Base-by-base conservation (phyloP, 306 rosid genomes). In the Rosa rugosa region DNA sequence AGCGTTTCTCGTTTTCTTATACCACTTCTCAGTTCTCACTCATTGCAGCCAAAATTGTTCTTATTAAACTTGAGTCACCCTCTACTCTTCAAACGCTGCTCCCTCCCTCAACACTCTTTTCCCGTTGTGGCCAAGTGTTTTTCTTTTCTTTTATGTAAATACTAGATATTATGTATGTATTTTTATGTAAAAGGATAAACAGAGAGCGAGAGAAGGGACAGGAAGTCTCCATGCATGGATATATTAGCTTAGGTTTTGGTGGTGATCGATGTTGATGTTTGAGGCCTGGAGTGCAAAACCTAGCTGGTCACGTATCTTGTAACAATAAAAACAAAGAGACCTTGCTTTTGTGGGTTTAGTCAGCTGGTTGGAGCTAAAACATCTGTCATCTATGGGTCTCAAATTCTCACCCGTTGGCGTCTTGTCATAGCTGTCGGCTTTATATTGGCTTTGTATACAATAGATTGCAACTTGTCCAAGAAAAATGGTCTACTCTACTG, bases 181-280 rank as follows among this genome's bases (percentile, higher is more conserved):
- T 22, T 22, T 10, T 22, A 23, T 60, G 66, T 60, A 25, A 3
- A 23, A 25, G 56, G 56, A 50, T 20, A 56, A 54, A 0, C 6
- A 3, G 1, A 56, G 69, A 5, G 41, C 2, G 68, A 27, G 38
- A 59, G 69, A 31, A 59, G 36, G 36, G 67, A 60, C 3, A 60
- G 5, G 13, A 22, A 57, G 34, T 27, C 68, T 63, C 11, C 25
- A 54, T 56, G 62, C 3, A 31, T 16, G 70, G 72, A 45, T 70
- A 70, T 56, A 36, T 4, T 20, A 16, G 65, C 72, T 42, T 40
- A 31, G 14, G 27, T 8, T n/a, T 42, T 11, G 70, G 40, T 31
- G 63, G 27, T 34, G 72, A n/a, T 49, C 2, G 75, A 77, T 71
- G 75, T 68, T 12, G 57, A 77, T 51, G 80, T 77, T 77, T 77